Percentiles rank a stretch among this genome's conserved stretches.
phyloP scores from a whole-genome alignment of 1,284 basidiomycete genomes.

The Omphalotus olearius region DNA sequence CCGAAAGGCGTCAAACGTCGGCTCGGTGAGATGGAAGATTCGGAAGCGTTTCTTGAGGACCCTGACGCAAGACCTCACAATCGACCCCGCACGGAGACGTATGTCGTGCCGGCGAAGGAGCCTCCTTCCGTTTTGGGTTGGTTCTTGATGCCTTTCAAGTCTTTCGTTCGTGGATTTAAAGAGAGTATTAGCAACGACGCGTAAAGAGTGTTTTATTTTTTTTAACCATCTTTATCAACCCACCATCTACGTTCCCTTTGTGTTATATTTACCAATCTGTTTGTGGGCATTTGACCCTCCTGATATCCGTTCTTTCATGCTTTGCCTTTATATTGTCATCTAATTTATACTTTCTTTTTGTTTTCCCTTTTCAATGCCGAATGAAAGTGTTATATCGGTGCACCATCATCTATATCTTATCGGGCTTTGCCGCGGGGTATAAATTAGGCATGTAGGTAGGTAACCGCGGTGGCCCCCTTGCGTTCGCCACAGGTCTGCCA shows the following conservation, averaged over 20 bases:
- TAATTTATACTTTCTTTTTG: not conserved
- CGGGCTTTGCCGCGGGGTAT: not conserved
- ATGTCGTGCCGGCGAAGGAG: slow-evolving; percentile 38
- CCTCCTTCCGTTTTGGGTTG: slow-evolving; percentile 45
- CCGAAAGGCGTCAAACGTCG: slow-evolving; percentile 40
- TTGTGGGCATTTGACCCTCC: not conserved
- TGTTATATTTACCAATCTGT: not conserved
- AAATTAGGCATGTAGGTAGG: not conserved
- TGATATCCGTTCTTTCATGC: not conserved
- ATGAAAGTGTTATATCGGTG: not conserved
- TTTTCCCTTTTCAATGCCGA: not conserved
- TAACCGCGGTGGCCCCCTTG: too few species aligned
- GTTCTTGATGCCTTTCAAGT: slow-evolving; percentile 57
- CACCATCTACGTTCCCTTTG: not conserved
- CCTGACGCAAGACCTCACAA: slow-evolving; percentile 37
- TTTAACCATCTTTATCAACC: not conserved
- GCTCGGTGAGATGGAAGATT: slow-evolving; percentile 36
- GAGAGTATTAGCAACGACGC: slow-evolving; percentile 39
- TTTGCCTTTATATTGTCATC: not conserved
- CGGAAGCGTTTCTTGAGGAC: slow-evolving; percentile 26
- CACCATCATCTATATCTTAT: not conserved
- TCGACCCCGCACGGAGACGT: slow-evolving; percentile 46
- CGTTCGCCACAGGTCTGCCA: too few species aligned
- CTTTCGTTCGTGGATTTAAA: slow-evolving; percentile 61
- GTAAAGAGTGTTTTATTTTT: not conserved